Conservation (phyloP, 345 rosid species). For the Gynandropsis gynandra region DNA sequence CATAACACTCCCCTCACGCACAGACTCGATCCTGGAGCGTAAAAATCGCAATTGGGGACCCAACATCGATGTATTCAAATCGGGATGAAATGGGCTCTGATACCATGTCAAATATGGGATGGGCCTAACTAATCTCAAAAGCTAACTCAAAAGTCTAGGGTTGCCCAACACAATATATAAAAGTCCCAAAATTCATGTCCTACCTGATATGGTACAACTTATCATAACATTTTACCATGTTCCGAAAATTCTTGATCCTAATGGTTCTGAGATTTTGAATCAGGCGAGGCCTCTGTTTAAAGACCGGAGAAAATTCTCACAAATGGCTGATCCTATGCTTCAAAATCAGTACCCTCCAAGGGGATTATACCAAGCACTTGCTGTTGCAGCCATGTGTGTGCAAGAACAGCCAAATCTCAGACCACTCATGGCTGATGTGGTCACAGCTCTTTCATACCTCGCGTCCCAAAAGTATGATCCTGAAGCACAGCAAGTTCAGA, state of each 20-base stretch:
- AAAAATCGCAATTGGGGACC: too few species aligned
- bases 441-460: slow-evolving; percentile 76
- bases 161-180: too few species aligned
- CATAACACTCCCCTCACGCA: too few species aligned
- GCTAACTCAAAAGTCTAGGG: too few species aligned
- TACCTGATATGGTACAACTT: too few species aligned
- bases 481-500: slow-evolving; percentile 34
- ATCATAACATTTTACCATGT: too few species aligned
- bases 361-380: slow-evolving; percentile 89
- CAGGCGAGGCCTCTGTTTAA: slow-evolving; percentile 83
- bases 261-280: slow-evolving; percentile 16
- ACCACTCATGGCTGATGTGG: slow-evolving; percentile 80
- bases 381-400: slow-evolving; percentile 90
- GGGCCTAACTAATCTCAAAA: too few species aligned
- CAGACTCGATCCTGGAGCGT: too few species aligned
- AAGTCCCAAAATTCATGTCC: too few species aligned
- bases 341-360: slow-evolving; percentile 74
- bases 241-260: slow-evolving; percentile 6
- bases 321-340: slow-evolving; percentile 78
- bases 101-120: too few species aligned
- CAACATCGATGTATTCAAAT: too few species aligned
- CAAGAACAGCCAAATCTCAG: slow-evolving; percentile 83
- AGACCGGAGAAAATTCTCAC: slow-evolving; percentile 69
- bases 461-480: slow-evolving; percentile 67
- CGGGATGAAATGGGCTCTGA: too few species aligned